Evolutionary conservation across 495 filamentous ascomycete species (phyloP), one percentile per base, ranked within the genome.

Genomic region (Chlorociboria aeruginascens): DNA sequence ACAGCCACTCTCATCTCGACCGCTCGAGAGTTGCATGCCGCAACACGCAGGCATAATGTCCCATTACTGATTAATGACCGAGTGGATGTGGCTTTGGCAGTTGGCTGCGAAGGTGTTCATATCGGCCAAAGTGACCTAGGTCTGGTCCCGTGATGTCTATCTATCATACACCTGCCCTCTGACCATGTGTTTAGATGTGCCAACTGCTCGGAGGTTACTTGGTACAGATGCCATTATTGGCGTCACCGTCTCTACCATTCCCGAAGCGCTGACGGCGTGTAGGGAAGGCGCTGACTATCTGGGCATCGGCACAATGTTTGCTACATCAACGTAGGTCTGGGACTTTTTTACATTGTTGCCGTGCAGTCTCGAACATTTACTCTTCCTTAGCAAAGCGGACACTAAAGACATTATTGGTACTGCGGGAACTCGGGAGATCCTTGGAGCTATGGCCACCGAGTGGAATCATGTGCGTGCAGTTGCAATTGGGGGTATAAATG

Each of bases 1-100:
- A 94, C 89, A 0, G 81, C 71, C 6, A 69, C 69, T 16, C 72
- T 92, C 47, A 74, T 95, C 17, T 60, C 67, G n/a, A 86, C 72
- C 29, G 89, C 78, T n/a, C 71, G 69, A 51, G 70, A 67, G 52
- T 70, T 96, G 33, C 86, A 89, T 62, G 55, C 69, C 10, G 67
- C 94, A 40, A 89, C 86, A 9, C 64, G 66, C 51, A 65, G 57
- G n/a, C 70, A 83, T 55, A 66, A 71, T 13, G 79, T 95, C 0
- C 92, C 90, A 28, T 71, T 98, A 41, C 66, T 98, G 33, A 89
- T 98, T 66, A 96, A 98, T 61, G 92, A 98, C 63, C 83, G 89
- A n/a, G 73, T 95, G 6, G 89, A 94, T 67, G 85, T 98, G 13
- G 89, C 88, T 17, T 69, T 92, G 28, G 92, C 86, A 12, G 75